Evolutionary conservation across 257 asterid genomes (phyloP), one percentile per base, ranked within the genome.

Genomic region (Perilla frutescens): DNA sequence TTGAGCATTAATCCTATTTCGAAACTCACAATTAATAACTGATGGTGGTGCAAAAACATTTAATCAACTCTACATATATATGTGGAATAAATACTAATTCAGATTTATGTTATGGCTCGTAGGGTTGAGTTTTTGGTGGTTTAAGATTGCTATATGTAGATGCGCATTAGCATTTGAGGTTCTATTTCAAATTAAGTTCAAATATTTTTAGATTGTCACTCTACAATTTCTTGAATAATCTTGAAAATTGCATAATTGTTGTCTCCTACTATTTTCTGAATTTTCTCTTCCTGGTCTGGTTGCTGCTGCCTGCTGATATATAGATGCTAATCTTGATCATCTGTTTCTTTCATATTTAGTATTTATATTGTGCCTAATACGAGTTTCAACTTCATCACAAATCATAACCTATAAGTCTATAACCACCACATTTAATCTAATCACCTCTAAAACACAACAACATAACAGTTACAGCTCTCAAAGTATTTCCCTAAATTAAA

Each of bases 151-250:
- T 37, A 4, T 50, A 50, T 31, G 65, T 20, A 0, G 4, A 7
- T 8, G 26, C 54, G 14, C 48, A 51, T 43, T 66, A 49, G 48
- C 72, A 15, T 54, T 40, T 37, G 32, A 51, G 14, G 7, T 20
- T 54, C 12, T 10, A 8, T 15, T 9, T 15, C 26, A n/a, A 8
- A 7, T 56, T 56, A 6, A 4, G 8, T 4, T 5, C 4, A 1
- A 41, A 20, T 20, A 20, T 4, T 40, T 5, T 62, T 6, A 43
- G 4, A 15, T 60, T 39, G 49, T 34, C 44, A 58, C 43, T 26
- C 70, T 13, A 11, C 26, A 61, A 12, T n/a, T 41, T 44, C 56
- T 62, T 62, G 67, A 62, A 53, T 14, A 9, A 34, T 57, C 56
- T 70, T 41, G 14, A 55, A 63, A 12, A 41, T 41, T 55, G 56